Base-by-base conservation (phyloP, 495 filamentous ascomycete genomes). In the Lepidopterella palustris region DNA sequence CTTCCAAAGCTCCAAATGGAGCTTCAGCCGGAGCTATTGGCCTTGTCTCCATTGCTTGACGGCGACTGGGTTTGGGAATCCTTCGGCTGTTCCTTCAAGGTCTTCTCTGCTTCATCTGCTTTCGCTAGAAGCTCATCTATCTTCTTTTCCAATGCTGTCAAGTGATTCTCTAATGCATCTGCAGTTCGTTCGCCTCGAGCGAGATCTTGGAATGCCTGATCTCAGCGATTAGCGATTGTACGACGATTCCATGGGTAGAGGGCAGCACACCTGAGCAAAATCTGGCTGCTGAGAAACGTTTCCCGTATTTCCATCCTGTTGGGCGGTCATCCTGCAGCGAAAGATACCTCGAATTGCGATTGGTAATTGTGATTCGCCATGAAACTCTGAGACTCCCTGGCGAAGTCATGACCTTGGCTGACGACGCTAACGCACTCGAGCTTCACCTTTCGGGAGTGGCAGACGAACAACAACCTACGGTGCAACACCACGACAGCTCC, bases 101-200 rank as follows among this genome's bases (percentile, higher is more conserved):
- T 5, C 18, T 57, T 55, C 50, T 57, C 24, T 42, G 61, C 65
- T 27, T 64, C 65, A 32, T 80, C 77, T 10, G 77, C 78, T 35
- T 74, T 67, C 9, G 76, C 78, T 1, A 86, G 71, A n/a, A 85
- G 64, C 45, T 74, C 76, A 47, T 84, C 81, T 31, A 86, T 81
- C 70, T 79, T 83, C 53, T 67, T 66, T 68, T 86, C 83, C 28
- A 86, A 63, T 5, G 63, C 64, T 27, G 66, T 73, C 35, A 86
- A 72, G 51, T 82, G 78, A 25, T 73, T 76, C 65, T 86, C 83
- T 49, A 86, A 65, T 3, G 75, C 79, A 8, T 74, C 66, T 6
- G 83, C 83, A 6, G 81, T 79, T 57, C 72, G 73, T 67, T 86
- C 83, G 53, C 82, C 83, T 50, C 80, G 62, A 0, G 70, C 63